Base-by-base conservation (phyloP, 75 land plant species). In the Selaginella moellendorffii region DNA sequence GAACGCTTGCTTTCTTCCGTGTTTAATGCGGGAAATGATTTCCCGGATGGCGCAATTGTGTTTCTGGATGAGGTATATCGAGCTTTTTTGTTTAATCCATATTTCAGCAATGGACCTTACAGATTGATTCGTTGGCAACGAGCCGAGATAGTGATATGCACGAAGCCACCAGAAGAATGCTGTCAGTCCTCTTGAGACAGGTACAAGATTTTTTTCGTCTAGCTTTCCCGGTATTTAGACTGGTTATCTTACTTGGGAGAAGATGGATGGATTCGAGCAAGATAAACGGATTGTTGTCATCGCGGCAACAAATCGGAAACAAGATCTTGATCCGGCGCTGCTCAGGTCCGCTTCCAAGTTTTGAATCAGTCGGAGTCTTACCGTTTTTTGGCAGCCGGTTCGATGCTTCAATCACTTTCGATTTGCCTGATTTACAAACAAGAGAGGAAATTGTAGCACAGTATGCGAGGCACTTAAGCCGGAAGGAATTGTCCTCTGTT, bases 261-360 rank as follows among this genome's bases (percentile, higher is more conserved):
- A 91, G 97, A 88, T 92, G 66, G 97, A 92, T 82, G 96, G 96
- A 17, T 92, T 88, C 71, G 96, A 88, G 68, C 97, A 92, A 64
- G 97, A 92, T 28, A 92, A 78, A 27, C 79, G 76, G 66, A 80
- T 88, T 46, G 85, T 92, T 1, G 90, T 88, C 28, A 83, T 92
- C 73, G 97, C 96, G 30, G 97, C 97, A 30, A 92, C 97, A 59
- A 92, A 88, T 65, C 78, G 97, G 68, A 88, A 80, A 69, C 78
- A 92, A 63, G 97, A 92, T 58, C 82, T 92, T 63, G 97, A 92
- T 71, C 97, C 90, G 63, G 97, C 97, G 63, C 79, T 92, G 30
- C 76, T 92, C 29, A 92, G 97, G 97, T 85, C 67, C n/a, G 22
- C 62, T 1, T 1, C 5, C 18, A 10, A 10, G 18, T 46, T 46